Percentiles rank a stretch among this genome's conserved stretches.
Conservation (phyloP, 1,284 basidiomycete genomes). For the Microbotryum intermedium region DNA sequence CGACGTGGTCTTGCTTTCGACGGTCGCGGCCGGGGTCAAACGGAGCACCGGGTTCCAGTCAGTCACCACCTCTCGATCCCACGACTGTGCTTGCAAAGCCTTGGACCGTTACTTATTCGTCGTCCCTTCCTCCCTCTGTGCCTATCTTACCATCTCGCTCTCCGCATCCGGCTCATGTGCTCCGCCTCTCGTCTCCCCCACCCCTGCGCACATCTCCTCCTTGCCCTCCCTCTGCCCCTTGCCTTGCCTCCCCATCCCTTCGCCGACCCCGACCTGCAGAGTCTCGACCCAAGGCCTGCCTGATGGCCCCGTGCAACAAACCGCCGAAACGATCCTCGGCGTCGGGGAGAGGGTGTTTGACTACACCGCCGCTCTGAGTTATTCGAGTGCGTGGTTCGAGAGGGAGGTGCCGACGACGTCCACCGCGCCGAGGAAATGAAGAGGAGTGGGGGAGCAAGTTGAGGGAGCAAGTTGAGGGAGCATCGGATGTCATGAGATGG, state of each 20-base stretch:
- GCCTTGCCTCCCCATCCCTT: background rate
- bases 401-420: conserved; percentile 5
- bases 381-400: conserved; percentile 26
- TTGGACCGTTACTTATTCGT: background rate
- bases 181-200: background rate
- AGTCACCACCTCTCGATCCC: conserved; percentile 40
- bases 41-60: conserved; percentile 82
- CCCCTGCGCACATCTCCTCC: background rate
- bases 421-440: conserved; percentile 2
- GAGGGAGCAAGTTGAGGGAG: background rate
- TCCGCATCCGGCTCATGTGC: no score
- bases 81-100: background rate
- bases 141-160: background rate
- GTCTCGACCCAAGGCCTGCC: conserved; percentile 26
- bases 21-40: conserved; percentile 82
- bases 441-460: background rate
- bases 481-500: no score
- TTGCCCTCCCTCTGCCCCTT: background rate
- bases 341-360: conserved; percentile 82
- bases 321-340: conserved; percentile 72
- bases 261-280: conserved; percentile 14
- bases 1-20: conserved; percentile 78
- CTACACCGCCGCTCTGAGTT: conserved; percentile 26
- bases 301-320: conserved; percentile 39
- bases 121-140: background rate